Conservation (phyloP, 2,329 filamentous ascomycete genomes). For the Aspergillus viridinutans region DNA sequence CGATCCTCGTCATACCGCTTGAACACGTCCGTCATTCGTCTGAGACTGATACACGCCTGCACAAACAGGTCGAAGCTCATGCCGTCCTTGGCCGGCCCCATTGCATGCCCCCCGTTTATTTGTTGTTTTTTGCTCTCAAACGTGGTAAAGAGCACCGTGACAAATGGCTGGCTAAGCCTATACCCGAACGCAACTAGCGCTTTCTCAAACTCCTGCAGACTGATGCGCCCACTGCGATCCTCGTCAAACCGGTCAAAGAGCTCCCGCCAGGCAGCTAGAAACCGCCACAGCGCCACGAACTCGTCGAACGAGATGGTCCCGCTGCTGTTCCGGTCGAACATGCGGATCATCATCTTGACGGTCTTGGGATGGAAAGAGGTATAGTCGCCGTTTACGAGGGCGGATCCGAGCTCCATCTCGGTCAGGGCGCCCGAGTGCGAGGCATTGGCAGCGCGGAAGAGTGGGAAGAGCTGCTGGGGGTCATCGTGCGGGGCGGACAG, state of each 20-base stretch:
- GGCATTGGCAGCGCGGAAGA: conserved; percentile 87
- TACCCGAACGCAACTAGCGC: conserved; percentile 93
- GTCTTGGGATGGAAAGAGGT: conserved; percentile 90
- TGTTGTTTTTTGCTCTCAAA: conserved; percentile 63
- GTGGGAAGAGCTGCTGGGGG: conserved; percentile 64
- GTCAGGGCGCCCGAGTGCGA: conserved; percentile 74
- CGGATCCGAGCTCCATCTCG: conserved; percentile 79
- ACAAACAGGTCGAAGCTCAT: conserved; percentile 97
- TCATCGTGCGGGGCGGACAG: conserved; percentile 47
- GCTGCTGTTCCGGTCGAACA: conserved; percentile 92
- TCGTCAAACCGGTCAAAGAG: conserved; percentile 94
- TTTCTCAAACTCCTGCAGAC: conserved; percentile 78
- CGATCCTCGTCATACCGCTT: conserved; percentile 98
- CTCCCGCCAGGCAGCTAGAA: conserved; percentile 86
- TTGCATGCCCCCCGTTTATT: conserved; percentile 32
- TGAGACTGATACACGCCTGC: conserved; percentile 92
- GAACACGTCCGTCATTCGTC: conserved; percentile 98
- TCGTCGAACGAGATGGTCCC: conserved; percentile 92
- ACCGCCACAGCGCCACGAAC: conserved; percentile 95
- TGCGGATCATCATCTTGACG: conserved; percentile 98
- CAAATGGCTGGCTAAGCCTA: conserved; percentile 76
- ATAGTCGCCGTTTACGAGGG: conserved; percentile 95
- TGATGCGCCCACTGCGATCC: conserved; percentile 83
- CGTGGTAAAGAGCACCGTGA: conserved; percentile 77
- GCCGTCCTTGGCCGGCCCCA: conserved; percentile 45